A percentile compares a stretch with the other conserved stretches of the same genome.
Evolutionary conservation across 495 filamentous ascomycete genomes (phyloP).

Genomic region (Penicillium subrubescens): DNA sequence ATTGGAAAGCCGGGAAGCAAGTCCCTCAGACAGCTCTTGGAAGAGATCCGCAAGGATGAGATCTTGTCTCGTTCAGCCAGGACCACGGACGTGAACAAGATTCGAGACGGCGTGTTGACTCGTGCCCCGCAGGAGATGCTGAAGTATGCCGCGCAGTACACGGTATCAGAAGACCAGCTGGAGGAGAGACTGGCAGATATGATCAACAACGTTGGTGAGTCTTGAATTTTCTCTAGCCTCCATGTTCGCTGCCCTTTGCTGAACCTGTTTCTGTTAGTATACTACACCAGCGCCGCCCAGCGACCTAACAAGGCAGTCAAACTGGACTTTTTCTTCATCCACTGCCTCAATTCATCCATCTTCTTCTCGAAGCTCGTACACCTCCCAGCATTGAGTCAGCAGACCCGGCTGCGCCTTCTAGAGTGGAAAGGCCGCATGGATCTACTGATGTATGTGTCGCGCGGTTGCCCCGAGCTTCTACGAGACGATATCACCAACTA

Average conservation of each 20-base stretch:
- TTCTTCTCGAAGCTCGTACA: conserved; percentile 60
- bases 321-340: conserved; percentile 84
- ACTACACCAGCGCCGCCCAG: conserved; percentile 63
- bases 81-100: conserved; percentile 60
- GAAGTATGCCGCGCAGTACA: conserved; percentile 58
- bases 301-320: conserved; percentile 63
- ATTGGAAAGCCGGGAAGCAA: conserved; percentile 40
- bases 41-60: conserved; percentile 56
- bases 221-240: background rate
- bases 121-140: conserved; percentile 66
- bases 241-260: background rate
- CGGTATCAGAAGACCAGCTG: conserved; percentile 60
- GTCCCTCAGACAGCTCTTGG: conserved; percentile 58
- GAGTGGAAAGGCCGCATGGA: conserved; percentile 77
- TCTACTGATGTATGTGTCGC: conserved; percentile 66
- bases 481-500: conserved; percentile 59
- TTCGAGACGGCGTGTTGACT: conserved; percentile 65
- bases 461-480: conserved; percentile 55
- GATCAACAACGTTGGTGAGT: conserved; percentile 62
- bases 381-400: conserved; percentile 29
- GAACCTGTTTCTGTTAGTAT: conserved; percentile 37
- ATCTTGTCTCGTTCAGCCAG: conserved; percentile 53
- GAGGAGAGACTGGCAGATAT: conserved; percentile 75
- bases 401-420: conserved; percentile 64
- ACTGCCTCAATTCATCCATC: conserved; percentile 62